Percentiles rank a stretch among this genome's conserved stretches.
phyloP scores from a whole-genome alignment of 2,329 filamentous ascomycete species.

The Blastomyces silverae region DNA sequence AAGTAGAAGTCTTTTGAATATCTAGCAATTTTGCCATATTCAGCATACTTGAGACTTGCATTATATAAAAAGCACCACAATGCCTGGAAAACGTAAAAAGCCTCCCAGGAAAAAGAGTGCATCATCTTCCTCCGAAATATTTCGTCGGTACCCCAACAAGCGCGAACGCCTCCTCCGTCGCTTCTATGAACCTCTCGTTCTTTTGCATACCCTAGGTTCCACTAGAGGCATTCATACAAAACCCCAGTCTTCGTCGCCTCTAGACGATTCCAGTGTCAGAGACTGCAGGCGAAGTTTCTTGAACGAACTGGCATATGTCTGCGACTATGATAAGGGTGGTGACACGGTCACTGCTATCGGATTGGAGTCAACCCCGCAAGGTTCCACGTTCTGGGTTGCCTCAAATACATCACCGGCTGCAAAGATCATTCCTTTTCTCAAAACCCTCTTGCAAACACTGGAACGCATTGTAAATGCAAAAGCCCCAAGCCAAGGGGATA shows the following conservation, averaged over 20 bases:
- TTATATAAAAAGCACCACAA: background rate
- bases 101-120: background rate
- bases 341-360: slow-evolving; percentile 43
- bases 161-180: slow-evolving; percentile 25
- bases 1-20: background rate
- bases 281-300: slow-evolving; percentile 30
- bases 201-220: slow-evolving; percentile 31
- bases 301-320: slow-evolving; percentile 41
- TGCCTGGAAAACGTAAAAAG: slow-evolving; percentile 3
- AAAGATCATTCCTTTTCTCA: slow-evolving; percentile 32
- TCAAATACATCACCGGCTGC: slow-evolving; percentile 32
- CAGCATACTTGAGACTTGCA: background rate
- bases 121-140: background rate
- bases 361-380: slow-evolving; percentile 31
- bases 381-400: slow-evolving; percentile 43
- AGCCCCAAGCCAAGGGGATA: background rate
- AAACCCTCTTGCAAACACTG: slow-evolving; percentile 23
- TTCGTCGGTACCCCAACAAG: slow-evolving; percentile 6
- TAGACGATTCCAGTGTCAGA: slow-evolving; percentile 1
- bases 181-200: slow-evolving; percentile 38
- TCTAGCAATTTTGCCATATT: background rate
- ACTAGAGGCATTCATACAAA: slow-evolving; percentile 29
- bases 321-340: slow-evolving; percentile 45
- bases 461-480: background rate
- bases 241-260: background rate